A percentile compares a stretch with the other conserved stretches of the same genome.
Evolutionary conservation across 495 filamentous ascomycete species (phyloP).

Genomic region (Cladorrhinum samala): DNA sequence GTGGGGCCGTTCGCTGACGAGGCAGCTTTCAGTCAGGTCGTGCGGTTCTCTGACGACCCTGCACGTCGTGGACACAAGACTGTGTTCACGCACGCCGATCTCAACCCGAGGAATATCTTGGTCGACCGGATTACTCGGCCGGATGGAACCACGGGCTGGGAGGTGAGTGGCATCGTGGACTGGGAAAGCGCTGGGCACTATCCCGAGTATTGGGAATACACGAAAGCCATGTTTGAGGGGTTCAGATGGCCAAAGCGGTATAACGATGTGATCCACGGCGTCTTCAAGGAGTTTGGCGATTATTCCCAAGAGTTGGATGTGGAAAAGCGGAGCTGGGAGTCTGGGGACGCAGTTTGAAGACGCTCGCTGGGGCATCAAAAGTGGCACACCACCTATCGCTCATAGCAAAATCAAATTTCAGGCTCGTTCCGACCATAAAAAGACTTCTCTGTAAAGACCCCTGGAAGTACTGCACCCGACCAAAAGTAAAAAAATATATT

Average conservation of each 20-base stretch:
- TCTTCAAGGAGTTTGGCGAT: slow-evolving; percentile 23
- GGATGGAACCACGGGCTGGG: slow-evolving; percentile 23
- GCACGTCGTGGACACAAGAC: slow-evolving; percentile 27
- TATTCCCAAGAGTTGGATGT: slow-evolving; percentile 26
- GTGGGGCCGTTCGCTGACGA: slow-evolving; percentile 30
- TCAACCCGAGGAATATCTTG: slow-evolving; percentile 42
- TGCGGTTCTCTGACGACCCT: slow-evolving; percentile 26
- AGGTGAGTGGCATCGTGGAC: slow-evolving; percentile 27
- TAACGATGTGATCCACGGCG: slow-evolving; percentile 16
- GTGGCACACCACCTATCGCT: too few species aligned
- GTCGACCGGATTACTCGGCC: slow-evolving; percentile 17
- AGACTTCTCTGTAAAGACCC: too few species aligned
- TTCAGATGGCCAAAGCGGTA: slow-evolving; percentile 20
- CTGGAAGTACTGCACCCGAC: too few species aligned
- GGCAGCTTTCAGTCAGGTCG: slow-evolving; percentile 24
- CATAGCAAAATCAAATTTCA: too few species aligned
- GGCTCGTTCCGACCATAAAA: too few species aligned
- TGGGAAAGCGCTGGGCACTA: slow-evolving; percentile 51
- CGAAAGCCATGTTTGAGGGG: slow-evolving; percentile 24
- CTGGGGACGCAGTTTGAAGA: slow-evolving; percentile 12
- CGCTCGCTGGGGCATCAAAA: too few species aligned
- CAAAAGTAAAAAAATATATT: too few species aligned
- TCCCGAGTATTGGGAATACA: slow-evolving; percentile 49
- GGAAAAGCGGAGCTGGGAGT: slow-evolving; percentile 21
- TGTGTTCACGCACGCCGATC: slow-evolving; percentile 42